Percentiles rank a stretch among this genome's conserved stretches.
Evolutionary conservation across 768 basidiomycete genomes (phyloP).

Genomic region (Lactarius hengduanensis): DNA sequence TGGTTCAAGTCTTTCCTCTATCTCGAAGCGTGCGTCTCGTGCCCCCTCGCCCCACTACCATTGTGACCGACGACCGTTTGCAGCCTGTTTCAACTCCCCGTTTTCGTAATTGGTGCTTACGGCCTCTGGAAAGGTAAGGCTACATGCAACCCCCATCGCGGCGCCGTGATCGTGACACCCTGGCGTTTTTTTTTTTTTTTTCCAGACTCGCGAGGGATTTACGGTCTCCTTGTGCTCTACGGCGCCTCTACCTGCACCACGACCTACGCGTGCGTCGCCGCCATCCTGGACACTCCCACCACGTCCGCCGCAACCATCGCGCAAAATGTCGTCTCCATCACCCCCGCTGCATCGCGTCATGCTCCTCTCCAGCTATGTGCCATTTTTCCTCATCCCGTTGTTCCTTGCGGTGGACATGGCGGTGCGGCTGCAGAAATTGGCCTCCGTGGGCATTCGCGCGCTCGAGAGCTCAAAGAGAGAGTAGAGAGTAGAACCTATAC

Average conservation of each 20-base stretch:
- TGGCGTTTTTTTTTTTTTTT: background rate
- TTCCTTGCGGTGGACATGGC: conserved; percentile 76
- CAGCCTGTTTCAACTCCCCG: conserved; percentile 72
- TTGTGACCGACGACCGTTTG: background rate
- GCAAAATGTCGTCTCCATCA: conserved; percentile 41
- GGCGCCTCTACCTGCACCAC: conserved; percentile 79
- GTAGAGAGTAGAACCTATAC: background rate
- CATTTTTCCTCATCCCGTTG: conserved; percentile 71
- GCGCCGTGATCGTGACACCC: background rate
- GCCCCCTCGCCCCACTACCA: background rate
- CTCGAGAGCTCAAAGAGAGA: conserved; percentile 10
- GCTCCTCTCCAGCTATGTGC: conserved; percentile 68
- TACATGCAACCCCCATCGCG: background rate
- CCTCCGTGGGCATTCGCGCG: conserved; percentile 16
- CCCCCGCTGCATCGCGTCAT: conserved; percentile 51
- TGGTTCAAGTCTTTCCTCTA: conserved; percentile 67
- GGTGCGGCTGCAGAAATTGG: conserved; percentile 32
- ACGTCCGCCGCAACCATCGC: conserved; percentile 38
- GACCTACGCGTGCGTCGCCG: conserved; percentile 65
- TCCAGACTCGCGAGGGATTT: conserved; percentile 52
- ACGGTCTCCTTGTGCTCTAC: conserved; percentile 67
- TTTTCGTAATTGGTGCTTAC: conserved; percentile 66
- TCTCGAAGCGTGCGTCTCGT: conserved; percentile 55
- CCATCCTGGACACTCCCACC: conserved; percentile 54
- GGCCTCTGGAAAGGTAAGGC: conserved; percentile 56